Conservation (phyloP, 2,329 filamentous ascomycete species). For the Cercospora sojina region DNA sequence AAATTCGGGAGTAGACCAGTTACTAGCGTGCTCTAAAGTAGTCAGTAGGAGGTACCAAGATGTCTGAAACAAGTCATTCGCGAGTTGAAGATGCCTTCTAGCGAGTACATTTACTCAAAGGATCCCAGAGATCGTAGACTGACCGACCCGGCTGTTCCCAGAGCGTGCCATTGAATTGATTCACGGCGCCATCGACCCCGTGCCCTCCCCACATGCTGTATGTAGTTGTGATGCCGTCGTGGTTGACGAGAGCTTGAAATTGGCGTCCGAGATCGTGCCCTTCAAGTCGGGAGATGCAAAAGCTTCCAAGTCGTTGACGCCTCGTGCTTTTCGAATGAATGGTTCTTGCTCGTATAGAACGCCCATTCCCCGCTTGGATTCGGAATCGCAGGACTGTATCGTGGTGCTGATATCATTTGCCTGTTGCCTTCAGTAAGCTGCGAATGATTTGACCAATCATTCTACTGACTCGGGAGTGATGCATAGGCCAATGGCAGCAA, state of each 20-base stretch:
- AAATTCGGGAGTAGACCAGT: slow-evolving; percentile 29
- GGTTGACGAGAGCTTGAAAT: slow-evolving; percentile 84
- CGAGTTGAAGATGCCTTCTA: too few species aligned
- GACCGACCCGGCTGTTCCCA: slow-evolving; percentile 43
- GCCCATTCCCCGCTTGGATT: slow-evolving; percentile 38
- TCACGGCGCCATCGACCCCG: slow-evolving; percentile 53
- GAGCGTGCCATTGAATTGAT: slow-evolving; percentile 51
- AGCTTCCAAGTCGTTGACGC: slow-evolving; percentile 29
- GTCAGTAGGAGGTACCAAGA: too few species aligned
- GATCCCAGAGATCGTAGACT: slow-evolving; percentile 26
- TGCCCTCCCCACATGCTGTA: slow-evolving; percentile 47
- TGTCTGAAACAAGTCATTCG: too few species aligned
- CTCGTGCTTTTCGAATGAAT: slow-evolving; percentile 30
- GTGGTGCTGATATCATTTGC: slow-evolving; percentile 32
- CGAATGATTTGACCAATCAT: neutral
- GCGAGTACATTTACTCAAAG: too few species aligned
- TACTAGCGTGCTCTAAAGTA: slow-evolving; percentile 26
- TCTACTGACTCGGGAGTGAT: slow-evolving; percentile 22
- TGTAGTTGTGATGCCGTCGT: slow-evolving; percentile 67
- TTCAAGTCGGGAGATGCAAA: slow-evolving; percentile 43
- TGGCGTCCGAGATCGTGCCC: slow-evolving; percentile 76
- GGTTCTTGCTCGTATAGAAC: slow-evolving; percentile 28
- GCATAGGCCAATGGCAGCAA: slow-evolving; percentile 10
- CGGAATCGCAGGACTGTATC: slow-evolving; percentile 27
- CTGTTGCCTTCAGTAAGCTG: slow-evolving; percentile 20